Evolutionary conservation across 305 asterid species (phyloP).

Genomic region (Fraxinus xanthoxyloides): DNA sequence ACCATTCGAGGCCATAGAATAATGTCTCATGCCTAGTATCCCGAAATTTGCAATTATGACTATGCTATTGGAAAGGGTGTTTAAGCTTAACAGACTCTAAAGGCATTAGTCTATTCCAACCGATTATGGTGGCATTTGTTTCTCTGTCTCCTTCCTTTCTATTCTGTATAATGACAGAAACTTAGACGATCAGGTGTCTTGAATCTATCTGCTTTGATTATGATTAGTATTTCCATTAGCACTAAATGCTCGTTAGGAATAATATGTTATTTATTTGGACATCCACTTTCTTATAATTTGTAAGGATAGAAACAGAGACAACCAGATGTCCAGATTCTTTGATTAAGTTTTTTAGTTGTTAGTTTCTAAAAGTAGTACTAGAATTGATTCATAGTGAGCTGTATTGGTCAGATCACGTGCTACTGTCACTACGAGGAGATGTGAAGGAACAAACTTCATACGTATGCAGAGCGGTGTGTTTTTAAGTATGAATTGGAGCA

Average conservation of each 20-base stretch:
- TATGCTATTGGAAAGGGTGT: not conserved
- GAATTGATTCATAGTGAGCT: not conserved
- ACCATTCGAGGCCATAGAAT: not conserved
- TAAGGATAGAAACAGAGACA: not conserved
- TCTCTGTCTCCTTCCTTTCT: not conserved
- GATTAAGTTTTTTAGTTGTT: constrained; percentile 13
- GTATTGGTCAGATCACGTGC: not conserved
- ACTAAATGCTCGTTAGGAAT: not conserved
- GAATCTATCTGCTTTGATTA: not conserved
- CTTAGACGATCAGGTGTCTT: not conserved
- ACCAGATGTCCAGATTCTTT: not conserved
- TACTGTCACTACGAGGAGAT: constrained; percentile 1
- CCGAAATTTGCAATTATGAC: not conserved
- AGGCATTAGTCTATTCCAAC: not conserved
- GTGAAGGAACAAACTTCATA: not conserved
- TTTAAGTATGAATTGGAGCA: not conserved
- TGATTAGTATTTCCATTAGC: not conserved
- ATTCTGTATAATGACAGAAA: not conserved
- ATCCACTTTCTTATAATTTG: not conserved
- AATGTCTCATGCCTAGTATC: not conserved
- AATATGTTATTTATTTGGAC: not conserved
- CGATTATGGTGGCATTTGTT: not conserved
- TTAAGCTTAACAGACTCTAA: not conserved
- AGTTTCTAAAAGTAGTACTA: not conserved
- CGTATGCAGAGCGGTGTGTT: not conserved